These are phyloP conservation scores for Mucor irregularis DNA, from an alignment of 371 early-diverging fungal genomes.

Conservation along the genomic window DNA sequence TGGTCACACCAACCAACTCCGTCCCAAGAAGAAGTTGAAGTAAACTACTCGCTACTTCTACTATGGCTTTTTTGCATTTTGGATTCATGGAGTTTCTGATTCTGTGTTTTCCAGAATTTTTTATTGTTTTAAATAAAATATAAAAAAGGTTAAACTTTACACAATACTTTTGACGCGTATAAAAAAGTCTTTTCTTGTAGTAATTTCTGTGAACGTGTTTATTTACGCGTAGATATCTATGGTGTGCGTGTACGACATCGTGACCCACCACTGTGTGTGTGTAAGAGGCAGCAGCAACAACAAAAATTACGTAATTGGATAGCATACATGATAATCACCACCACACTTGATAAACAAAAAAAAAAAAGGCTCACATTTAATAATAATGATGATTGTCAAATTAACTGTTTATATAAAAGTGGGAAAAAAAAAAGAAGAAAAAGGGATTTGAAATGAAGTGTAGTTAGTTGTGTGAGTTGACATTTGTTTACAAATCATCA, in stretches of 20 bases:
- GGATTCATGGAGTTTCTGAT: background rate
- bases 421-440: background rate
- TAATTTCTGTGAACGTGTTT: background rate
- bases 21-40: slow-evolving; percentile 69
- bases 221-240: slow-evolving; percentile 99
- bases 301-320: too few relatives aligned
- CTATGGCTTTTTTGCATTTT: background rate
- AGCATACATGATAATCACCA: too few relatives aligned
- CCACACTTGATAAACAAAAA: background rate
- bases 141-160: background rate
- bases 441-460: too few relatives aligned
- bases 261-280: too few relatives aligned
- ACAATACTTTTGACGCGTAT: slow-evolving; percentile 1
- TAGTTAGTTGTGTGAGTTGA: too few relatives aligned
- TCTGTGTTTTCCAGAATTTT: background rate
- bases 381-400: background rate
- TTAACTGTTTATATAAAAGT: background rate
- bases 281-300: too few relatives aligned
- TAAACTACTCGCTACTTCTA: slow-evolving; percentile 25
- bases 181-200: background rate
- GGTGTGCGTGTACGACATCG: too few relatives aligned
- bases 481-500: slow-evolving; percentile 59
- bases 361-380: background rate
- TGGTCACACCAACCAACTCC: slow-evolving; percentile 99
- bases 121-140: background rate